Evolutionary conservation across 148 eudicot species (phyloP).

Genomic region (Arctostaphylos glauca): DNA sequence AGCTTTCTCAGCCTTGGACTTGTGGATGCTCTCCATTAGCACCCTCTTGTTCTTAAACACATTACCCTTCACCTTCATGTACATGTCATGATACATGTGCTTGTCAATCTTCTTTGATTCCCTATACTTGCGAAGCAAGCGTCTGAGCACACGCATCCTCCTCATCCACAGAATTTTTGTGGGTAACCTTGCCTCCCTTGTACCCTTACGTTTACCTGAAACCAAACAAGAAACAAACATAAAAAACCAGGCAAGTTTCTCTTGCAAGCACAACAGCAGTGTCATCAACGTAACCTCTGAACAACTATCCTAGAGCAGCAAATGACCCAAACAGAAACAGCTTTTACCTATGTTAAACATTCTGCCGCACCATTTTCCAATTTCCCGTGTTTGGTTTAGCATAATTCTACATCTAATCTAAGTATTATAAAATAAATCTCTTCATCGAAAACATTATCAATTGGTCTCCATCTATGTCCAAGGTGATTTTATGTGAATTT

Average conservation of each 20-base stretch:
- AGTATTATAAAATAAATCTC: background rate
- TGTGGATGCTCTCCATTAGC: constrained; percentile 84
- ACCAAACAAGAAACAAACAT: background rate
- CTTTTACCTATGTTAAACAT: too few relatives aligned
- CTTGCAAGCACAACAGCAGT: background rate
- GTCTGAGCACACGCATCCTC: constrained; percentile 79
- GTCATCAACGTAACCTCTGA: too few relatives aligned
- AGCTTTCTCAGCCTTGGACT: constrained; percentile 91
- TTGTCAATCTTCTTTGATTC: constrained; percentile 89
- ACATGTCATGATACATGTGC: constrained; percentile 92
- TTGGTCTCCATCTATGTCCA: background rate
- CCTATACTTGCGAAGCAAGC: constrained; percentile 77
- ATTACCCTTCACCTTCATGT: constrained; percentile 91
- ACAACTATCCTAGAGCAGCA: background rate
- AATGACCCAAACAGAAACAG: background rate
- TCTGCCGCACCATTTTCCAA: background rate
- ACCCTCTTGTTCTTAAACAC: constrained; percentile 85
- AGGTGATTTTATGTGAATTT: background rate
- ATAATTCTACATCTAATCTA: background rate
- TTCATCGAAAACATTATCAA: background rate
- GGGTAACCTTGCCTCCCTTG: constrained; percentile 88
- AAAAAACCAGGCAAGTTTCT: background rate
- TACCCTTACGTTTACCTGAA: constrained; percentile 85
- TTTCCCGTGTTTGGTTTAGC: background rate
- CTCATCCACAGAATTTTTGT: constrained; percentile 84